A percentile compares a stretch with the other conserved stretches of the same genome.
These are phyloP conservation scores for Naumovozyma dairenensis DNA, from an alignment of 805 yeast genomes.

Conservation along the genomic window DNA sequence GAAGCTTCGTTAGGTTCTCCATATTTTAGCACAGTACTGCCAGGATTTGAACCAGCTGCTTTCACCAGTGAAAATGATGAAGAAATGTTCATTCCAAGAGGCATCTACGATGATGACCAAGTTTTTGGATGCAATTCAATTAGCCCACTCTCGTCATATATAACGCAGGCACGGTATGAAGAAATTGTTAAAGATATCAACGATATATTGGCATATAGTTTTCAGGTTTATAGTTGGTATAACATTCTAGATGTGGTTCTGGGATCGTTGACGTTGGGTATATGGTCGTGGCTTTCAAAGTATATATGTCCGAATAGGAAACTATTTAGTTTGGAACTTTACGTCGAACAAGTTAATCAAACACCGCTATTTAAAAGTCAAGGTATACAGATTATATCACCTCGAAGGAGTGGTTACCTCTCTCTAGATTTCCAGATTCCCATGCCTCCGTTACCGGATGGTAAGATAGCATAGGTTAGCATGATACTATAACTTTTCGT, in stretches of 20 bases:
- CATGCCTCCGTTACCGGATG: slow-evolving; percentile 4
- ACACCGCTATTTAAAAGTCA: slow-evolving; percentile 11
- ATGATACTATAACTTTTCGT: no score
- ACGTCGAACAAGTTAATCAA: slow-evolving; percentile 29
- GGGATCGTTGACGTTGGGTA: slow-evolving; percentile 34
- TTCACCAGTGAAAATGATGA: slow-evolving; percentile 18
- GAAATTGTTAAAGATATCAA: slow-evolving; percentile 40
- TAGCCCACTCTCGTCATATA: slow-evolving; percentile 38
- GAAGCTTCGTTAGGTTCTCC: slow-evolving; percentile 35
- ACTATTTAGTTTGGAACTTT: slow-evolving; percentile 36
- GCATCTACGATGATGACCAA: slow-evolving; percentile 33
- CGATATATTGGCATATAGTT: slow-evolving; percentile 31
- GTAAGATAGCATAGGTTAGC: no score
- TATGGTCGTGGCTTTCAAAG: slow-evolving; percentile 32
- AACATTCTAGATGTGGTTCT: slow-evolving; percentile 31
- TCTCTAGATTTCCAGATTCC: slow-evolving; percentile 28
- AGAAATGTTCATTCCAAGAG: slow-evolving; percentile 29
- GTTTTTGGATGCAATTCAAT: slow-evolving; percentile 44
- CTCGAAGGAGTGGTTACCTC: slow-evolving; percentile 43
- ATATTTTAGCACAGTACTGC: slow-evolving; percentile 42
- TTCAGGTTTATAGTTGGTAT: slow-evolving; percentile 31
- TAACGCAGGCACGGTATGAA: slow-evolving; percentile 32
- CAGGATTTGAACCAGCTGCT: slow-evolving; percentile 61
- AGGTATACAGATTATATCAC: slow-evolving; percentile 37
- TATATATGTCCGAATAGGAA: slow-evolving; percentile 14